A percentile compares a stretch with the other conserved stretches of the same genome.
Evolutionary conservation across 2,329 filamentous ascomycete species (phyloP).

Genomic region (Bipolaris cookei): DNA sequence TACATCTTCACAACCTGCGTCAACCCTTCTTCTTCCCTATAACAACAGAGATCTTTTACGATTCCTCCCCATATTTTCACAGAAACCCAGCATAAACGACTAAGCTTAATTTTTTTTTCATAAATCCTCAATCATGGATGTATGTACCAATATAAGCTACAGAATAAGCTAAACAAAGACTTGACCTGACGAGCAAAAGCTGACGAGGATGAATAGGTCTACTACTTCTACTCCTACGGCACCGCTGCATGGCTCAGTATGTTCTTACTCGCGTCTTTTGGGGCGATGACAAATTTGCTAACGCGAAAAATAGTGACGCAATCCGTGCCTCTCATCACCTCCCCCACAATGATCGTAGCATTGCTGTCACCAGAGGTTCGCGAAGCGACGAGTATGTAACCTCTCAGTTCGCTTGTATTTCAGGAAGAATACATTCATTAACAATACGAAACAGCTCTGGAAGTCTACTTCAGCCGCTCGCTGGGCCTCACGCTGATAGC

Average conservation of each 20-base stretch:
- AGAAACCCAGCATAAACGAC: neutral
- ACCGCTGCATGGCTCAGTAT: constrained; percentile 53
- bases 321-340: constrained; percentile 62
- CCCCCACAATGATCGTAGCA: constrained; percentile 66
- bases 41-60: neutral
- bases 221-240: constrained; percentile 53
- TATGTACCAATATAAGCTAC: neutral
- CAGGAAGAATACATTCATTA: neutral
- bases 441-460: constrained; percentile 57
- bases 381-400: constrained; percentile 58
- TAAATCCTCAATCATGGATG: constrained; percentile 9
- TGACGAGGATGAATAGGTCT: constrained; percentile 45
- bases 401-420: neutral
- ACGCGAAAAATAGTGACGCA: constrained; percentile 44
- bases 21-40: constrained; percentile 3
- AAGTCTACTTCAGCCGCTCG: constrained; percentile 75
- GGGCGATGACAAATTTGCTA: constrained; percentile 4
- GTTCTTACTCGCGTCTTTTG: neutral
- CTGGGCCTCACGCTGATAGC: constrained; percentile 72
- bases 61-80: neutral
- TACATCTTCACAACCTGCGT: constrained; percentile 7
- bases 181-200: constrained; percentile 2
- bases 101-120: neutral
- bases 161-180: neutral
- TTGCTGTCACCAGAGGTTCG: constrained; percentile 65